Percentiles rank a stretch among this genome's conserved stretches.
Conservation (phyloP, 2,329 filamentous ascomycete genomes). For the Escovopsis sp. region DNA sequence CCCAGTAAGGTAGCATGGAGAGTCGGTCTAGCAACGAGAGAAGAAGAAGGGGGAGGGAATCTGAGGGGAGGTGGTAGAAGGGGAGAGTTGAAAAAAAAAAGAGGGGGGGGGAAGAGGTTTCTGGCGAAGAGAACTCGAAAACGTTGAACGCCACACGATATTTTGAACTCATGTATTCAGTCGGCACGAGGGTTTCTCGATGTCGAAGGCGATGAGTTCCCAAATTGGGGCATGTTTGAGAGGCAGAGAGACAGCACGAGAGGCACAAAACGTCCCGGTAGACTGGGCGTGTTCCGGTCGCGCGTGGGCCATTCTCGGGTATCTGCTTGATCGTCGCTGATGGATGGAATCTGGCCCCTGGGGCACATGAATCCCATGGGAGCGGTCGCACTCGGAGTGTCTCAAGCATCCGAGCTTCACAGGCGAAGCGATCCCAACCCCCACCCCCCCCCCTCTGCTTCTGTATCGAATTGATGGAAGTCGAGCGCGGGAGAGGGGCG, state of each 20-base stretch:
- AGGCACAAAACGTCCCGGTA: not conserved
- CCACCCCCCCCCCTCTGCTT: not conserved
- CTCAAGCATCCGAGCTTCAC: not conserved
- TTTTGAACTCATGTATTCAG: not conserved
- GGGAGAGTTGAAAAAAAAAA: not conserved
- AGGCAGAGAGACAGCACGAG: conserved; percentile 2
- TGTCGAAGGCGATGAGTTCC: conserved; percentile 5
- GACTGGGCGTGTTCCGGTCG: not conserved
- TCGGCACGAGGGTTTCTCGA: not conserved
- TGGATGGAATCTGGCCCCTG: not conserved
- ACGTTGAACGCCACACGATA: conserved; percentile 1
- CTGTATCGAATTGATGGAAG: too few relatives aligned
- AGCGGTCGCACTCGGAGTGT: conserved; percentile 2
- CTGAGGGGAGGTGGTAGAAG: too few relatives aligned
- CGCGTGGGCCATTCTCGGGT: conserved; percentile 4
- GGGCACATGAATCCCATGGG: not conserved
- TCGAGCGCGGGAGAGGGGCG: too few relatives aligned
- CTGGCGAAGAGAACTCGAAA: conserved; percentile 2
- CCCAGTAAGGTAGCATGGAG: too few relatives aligned
- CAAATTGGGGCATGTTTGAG: conserved; percentile 7
- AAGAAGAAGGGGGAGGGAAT: too few relatives aligned
- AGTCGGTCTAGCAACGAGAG: too few relatives aligned
- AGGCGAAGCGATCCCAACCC: not conserved
- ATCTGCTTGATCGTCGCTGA: conserved; percentile 6
- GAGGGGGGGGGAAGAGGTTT: not conserved